Percentiles rank a stretch among this genome's conserved stretches.
Evolutionary conservation across 192 early-diverging fungal genomes (phyloP).

Genomic region (Rhizophagus clarus): DNA sequence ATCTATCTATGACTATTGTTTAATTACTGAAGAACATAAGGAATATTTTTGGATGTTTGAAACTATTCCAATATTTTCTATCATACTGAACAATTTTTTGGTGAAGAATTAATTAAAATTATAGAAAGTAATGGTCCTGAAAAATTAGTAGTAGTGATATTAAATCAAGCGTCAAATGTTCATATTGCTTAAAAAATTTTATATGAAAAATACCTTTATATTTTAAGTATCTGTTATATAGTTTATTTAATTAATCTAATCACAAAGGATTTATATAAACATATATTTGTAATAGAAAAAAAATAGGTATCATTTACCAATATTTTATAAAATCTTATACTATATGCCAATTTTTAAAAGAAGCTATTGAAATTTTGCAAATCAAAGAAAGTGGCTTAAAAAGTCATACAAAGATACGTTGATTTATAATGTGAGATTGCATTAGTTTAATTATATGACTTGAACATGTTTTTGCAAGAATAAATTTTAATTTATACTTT

Average conservation of each 20-base stretch:
- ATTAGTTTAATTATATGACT: background rate
- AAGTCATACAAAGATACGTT: background rate
- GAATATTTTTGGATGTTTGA: background rate
- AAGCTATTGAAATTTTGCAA: background rate
- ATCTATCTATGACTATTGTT: background rate
- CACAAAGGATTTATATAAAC: background rate
- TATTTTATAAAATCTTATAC: background rate
- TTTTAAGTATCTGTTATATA: background rate
- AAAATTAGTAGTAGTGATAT: background rate
- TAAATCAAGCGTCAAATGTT: background rate
- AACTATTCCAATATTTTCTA: background rate
- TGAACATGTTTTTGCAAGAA: background rate
- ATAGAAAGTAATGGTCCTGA: background rate
- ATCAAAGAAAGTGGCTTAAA: too few relatives aligned
- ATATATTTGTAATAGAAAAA: background rate
- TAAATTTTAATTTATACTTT: background rate
- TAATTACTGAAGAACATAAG: background rate
- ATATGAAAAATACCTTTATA: background rate
- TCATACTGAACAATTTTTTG: background rate
- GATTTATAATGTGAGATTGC: background rate
- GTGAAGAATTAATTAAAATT: background rate
- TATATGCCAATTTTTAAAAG: background rate
- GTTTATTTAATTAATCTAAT: background rate
- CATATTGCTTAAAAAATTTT: background rate
- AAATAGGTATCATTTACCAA: background rate